Evolutionary conservation across 306 rosid genomes (phyloP).

Genomic region (Psophocarpus tetragonolobus): DNA sequence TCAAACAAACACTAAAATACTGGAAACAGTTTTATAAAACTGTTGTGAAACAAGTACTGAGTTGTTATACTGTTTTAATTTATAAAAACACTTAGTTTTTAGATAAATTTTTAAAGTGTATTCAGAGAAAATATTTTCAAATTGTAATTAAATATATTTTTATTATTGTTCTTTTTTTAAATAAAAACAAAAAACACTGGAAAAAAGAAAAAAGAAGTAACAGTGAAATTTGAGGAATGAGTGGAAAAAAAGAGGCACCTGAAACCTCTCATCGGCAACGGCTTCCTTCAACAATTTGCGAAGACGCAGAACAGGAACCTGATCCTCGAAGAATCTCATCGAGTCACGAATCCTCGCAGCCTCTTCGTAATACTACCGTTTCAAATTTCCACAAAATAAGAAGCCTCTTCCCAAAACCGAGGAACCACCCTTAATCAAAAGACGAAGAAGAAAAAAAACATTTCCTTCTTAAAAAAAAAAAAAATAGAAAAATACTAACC

Average conservation of each 20-base stretch:
- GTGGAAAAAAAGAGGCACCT: conserved; percentile 46
- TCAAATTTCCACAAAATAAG: conserved; percentile 14
- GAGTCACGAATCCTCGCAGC: conserved; percentile 86
- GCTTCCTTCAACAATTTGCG: conserved; percentile 68
- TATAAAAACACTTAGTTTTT: too few species aligned
- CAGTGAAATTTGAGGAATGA: too few species aligned
- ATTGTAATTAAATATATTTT: too few species aligned
- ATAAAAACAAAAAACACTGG: too few species aligned
- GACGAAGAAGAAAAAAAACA: not conserved
- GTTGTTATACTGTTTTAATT: too few species aligned
- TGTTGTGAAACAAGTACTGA: too few species aligned
- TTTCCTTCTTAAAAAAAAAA: not conserved
- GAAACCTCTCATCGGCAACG: conserved; percentile 64
- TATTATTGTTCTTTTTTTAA: too few species aligned
- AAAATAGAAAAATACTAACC: conserved; percentile 39
- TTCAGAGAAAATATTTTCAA: too few species aligned
- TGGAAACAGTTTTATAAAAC: too few species aligned
- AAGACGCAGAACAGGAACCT: conserved; percentile 72
- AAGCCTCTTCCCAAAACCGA: not conserved
- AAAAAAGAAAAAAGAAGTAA: too few species aligned
- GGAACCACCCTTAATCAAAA: not conserved
- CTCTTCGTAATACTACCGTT: conserved; percentile 72
- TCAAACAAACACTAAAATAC: too few species aligned
- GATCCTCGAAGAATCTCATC: conserved; percentile 62
- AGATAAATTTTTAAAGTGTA: too few species aligned